Evolutionary conservation across 768 basidiomycete genomes (phyloP).

Genomic region (Ramaria sp.): DNA sequence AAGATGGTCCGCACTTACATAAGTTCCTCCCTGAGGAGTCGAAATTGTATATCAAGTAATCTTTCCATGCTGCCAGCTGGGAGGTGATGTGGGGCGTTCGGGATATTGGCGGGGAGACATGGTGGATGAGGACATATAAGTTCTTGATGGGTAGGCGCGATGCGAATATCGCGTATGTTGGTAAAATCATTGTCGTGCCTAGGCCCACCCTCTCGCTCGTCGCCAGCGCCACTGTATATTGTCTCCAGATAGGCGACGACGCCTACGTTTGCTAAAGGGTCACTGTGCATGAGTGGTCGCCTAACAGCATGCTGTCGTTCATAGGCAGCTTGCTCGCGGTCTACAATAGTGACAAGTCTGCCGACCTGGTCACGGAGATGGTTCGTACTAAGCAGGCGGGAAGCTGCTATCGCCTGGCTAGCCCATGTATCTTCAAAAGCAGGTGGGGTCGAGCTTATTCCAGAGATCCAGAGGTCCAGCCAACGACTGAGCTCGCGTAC

Average conservation of each 20-base stretch:
- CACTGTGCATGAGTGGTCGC: slow-evolving; percentile 3
- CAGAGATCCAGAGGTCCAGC: slow-evolving; percentile 37
- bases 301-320: slow-evolving; percentile 1
- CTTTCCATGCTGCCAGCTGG: slow-evolving; percentile 50
- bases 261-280: slow-evolving; percentile 21
- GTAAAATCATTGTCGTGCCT: slow-evolving; percentile 62
- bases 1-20: slow-evolving; percentile 30
- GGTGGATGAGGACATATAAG: slow-evolving; percentile 37
- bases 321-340: slow-evolving; percentile 34
- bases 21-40: slow-evolving; percentile 63
- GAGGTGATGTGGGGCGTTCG: slow-evolving; percentile 51
- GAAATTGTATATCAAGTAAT: slow-evolving; percentile 64
- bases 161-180: slow-evolving; percentile 47
- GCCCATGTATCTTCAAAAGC: slow-evolving; percentile 37
- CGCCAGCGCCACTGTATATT: slow-evolving; percentile 47
- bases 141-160: slow-evolving; percentile 63
- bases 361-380: slow-evolving; percentile 25
- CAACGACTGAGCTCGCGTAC: slow-evolving; percentile 34
- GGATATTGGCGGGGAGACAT: slow-evolving; percentile 52
- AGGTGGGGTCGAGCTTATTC: slow-evolving; percentile 26
- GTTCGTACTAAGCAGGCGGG: slow-evolving; percentile 28
- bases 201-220: slow-evolving; percentile 33
- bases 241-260: slow-evolving; percentile 28
- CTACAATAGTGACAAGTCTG: slow-evolving; percentile 31
- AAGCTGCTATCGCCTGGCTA: slow-evolving; percentile 12